Percentiles rank a stretch among this genome's conserved stretches.
Evolutionary conservation across 2,329 filamentous ascomycete genomes (phyloP).

Genomic region (Neofusicoccum cordaticola): DNA sequence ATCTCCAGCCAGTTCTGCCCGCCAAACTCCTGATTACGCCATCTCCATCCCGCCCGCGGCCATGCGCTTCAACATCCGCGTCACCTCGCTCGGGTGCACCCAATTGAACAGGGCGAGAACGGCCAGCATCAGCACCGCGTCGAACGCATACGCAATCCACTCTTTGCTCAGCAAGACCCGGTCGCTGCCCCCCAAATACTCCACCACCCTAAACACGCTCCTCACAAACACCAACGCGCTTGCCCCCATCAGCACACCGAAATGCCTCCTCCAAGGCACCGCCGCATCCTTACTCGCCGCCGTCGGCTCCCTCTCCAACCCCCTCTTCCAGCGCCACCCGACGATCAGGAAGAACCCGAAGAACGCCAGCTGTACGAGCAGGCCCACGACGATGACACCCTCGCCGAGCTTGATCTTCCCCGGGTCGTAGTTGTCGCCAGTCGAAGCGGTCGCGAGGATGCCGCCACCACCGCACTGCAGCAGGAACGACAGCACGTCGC

Average conservation of each 20-base stretch:
- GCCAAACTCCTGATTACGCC: neutral
- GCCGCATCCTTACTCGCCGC: neutral
- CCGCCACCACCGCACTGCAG: constrained; percentile 30
- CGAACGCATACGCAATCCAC: constrained; percentile 33
- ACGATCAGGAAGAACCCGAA: constrained; percentile 49
- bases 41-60: neutral
- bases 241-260: constrained; percentile 21
- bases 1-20: neutral
- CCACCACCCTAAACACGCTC: constrained; percentile 31
- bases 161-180: constrained; percentile 32
- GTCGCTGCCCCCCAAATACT: constrained; percentile 31
- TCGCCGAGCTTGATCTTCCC: constrained; percentile 28
- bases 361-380: constrained; percentile 50
- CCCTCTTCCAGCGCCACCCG: neutral
- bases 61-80: neutral
- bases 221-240: constrained; percentile 30
- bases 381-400: constrained; percentile 48
- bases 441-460: neutral
- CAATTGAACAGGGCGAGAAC: constrained; percentile 23
- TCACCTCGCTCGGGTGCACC: constrained; percentile 4
- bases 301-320: neutral
- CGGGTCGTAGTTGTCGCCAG: neutral
- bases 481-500: constrained; percentile 42
- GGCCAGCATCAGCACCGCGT: constrained; percentile 31
- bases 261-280: constrained; percentile 21